Evolutionary conservation across 306 rosid genomes (phyloP).

Genomic region (Cucurbita argyrosperma): DNA sequence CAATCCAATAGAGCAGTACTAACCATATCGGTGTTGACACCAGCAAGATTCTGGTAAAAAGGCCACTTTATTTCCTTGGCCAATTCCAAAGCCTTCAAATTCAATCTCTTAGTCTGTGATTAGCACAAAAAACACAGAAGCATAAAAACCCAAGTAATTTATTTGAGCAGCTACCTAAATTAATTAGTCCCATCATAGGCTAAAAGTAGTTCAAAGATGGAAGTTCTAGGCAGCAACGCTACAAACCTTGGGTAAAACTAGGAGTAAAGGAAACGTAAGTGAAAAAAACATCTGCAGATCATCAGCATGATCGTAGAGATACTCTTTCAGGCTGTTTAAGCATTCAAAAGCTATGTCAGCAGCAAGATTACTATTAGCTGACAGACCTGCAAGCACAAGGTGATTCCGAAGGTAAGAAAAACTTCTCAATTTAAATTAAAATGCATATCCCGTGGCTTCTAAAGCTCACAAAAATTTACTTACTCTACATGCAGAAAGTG

Average conservation of each 20-base stretch:
- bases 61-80: constrained; percentile 61
- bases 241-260: constrained; percentile 62
- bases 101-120: constrained; percentile 52
- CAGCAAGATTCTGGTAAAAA: constrained; percentile 42
- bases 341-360: constrained; percentile 47
- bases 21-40: constrained; percentile 33
- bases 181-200: neutral
- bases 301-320: constrained; percentile 17
- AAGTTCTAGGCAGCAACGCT: neutral
- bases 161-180: neutral
- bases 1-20: neutral
- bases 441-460: neutral
- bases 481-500: neutral
- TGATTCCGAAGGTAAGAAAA: neutral
- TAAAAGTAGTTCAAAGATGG: neutral
- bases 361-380: constrained; percentile 34
- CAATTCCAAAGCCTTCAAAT: constrained; percentile 49
- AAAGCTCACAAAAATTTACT: neutral
- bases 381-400: constrained; percentile 28
- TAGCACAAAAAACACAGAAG: constrained; percentile 2
- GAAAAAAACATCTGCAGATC: constrained; percentile 30
- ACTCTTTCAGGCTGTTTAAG: constrained; percentile 36
- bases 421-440: neutral
- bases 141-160: neutral
- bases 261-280: constrained; percentile 60